phyloP scores from a whole-genome alignment of 768 basidiomycete genomes.

The Suillus plorans region DNA sequence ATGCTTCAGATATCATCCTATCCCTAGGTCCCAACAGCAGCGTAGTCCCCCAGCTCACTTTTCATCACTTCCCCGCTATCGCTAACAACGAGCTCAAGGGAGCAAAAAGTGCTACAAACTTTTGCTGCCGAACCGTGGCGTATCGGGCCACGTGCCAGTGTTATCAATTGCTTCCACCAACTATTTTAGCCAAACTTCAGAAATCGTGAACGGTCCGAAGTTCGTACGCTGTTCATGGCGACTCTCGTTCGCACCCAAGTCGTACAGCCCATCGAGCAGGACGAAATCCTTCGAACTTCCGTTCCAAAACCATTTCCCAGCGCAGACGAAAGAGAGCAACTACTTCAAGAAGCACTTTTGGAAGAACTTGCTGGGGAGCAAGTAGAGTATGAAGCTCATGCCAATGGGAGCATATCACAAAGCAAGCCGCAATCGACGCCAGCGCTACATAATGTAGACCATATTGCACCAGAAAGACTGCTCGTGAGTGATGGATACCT shows the following conservation, averaged over 20 bases:
- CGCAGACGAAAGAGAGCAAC: constrained; percentile 9
- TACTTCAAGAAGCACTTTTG: constrained; percentile 14
- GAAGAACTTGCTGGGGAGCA: constrained; percentile 23
- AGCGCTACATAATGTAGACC: background rate
- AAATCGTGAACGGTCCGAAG: background rate
- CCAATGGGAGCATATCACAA: constrained; percentile 2
- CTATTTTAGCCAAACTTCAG: background rate
- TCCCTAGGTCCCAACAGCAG: background rate
- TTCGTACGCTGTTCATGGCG: constrained; percentile 18
- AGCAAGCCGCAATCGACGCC: background rate
- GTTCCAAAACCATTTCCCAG: constrained; percentile 11
- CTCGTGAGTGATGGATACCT: background rate
- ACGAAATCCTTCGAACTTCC: constrained; percentile 8
- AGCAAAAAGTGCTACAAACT: background rate
- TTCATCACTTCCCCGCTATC: background rate
- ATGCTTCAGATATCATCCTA: background rate
- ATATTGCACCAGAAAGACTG: background rate
- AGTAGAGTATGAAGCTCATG: constrained; percentile 18
- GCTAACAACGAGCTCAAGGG: background rate
- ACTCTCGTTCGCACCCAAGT: constrained; percentile 24
- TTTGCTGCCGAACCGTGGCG: background rate
- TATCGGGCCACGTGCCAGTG: background rate
- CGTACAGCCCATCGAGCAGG: constrained; percentile 4
- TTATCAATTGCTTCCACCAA: background rate
- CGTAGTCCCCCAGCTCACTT: background rate